phyloP scores from a whole-genome alignment of 345 rosid species.

The Eucalyptus erythrocorys region DNA sequence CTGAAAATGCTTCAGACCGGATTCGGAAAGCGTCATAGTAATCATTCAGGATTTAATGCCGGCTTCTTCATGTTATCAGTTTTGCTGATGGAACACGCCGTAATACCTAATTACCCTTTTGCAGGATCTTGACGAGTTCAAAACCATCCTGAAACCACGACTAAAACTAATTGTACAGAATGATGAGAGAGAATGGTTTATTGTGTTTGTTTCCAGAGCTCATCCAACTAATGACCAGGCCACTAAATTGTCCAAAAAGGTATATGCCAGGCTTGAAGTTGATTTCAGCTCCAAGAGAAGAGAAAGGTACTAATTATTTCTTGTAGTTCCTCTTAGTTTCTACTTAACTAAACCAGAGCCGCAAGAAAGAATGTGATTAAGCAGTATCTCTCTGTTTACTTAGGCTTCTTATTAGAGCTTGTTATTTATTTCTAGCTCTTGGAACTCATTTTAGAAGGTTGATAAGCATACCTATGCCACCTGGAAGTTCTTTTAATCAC shows the following conservation, averaged over 20 bases:
- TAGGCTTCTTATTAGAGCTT: not conserved
- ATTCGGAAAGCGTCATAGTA: not conserved
- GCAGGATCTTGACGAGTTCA: conserved; percentile 98
- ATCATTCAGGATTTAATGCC: not conserved
- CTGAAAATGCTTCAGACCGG: not conserved
- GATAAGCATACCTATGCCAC: not conserved
- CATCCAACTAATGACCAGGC: conserved; percentile 90
- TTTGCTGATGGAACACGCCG: not conserved
- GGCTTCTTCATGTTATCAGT: not conserved
- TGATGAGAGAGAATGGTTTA: conserved; percentile 94
- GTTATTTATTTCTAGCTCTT: not conserved
- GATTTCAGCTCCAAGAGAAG: conserved; percentile 94
- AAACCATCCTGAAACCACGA: conserved; percentile 88
- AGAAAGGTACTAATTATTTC: conserved; percentile 47
- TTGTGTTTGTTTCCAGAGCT: conserved; percentile 88
- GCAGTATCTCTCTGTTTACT: not conserved
- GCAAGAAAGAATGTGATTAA: not conserved
- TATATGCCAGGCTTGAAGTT: conserved; percentile 87
- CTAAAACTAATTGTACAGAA: conserved; percentile 82
- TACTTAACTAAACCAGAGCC: not conserved
- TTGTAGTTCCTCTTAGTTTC: not conserved
- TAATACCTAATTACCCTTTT: not conserved
- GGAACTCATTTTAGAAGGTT: not conserved
- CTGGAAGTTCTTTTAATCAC: not conserved
- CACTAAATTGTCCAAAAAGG: conserved; percentile 74